Evolutionary conservation across 1,139 yeast species (phyloP), one percentile per base, ranked within the genome.

Genomic region (Hemisphaericaspora lyxosophila): DNA sequence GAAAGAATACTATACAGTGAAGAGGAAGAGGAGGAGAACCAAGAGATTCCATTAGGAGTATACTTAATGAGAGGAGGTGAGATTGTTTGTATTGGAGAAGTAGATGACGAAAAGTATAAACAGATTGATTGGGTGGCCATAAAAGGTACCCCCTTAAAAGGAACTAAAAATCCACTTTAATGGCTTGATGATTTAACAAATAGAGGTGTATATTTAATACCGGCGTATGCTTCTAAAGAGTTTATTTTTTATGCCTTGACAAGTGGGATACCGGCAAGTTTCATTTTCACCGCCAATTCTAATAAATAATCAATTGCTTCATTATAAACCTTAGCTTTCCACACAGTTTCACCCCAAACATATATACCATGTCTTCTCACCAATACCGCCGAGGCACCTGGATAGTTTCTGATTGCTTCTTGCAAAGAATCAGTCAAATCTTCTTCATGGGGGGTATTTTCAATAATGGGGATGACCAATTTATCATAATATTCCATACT

Each of bases 361-460:
- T 84, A 90, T 30, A 90, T 83, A 1, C 98, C 98, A 54, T 90
- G 98, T 56, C 96, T 74, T 60, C 96, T 77, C 6, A 90, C 97
- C 41, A 90, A 70, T 1, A 90, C 90, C 0, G 97, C 97, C 6
- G 89, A 77, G 3, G 95, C 68, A 0, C 78, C 74, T 1, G 97
- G 96, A 49, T 87, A 84, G 14, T 75, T 67, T 18, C 53, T 62
- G 40, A 89, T 77, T 2, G 90, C 85, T 40, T 74, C 64, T 48
- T 78, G 78, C 36, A 90, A 67, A 16, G 80, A 68, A 23, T 75
- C 85, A n/a, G 84, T 78, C 50, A 90, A 70, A 46, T 88, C 89
- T 55, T 87, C 95, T 56, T 90, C 97, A 46, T 80, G 87, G 14
- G 95, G 90, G 5, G 86, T 82, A 58, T 90, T 90, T 45, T 88